phyloP scores from a whole-genome alignment of 768 basidiomycete genomes.

The Boletellus emodensis region DNA sequence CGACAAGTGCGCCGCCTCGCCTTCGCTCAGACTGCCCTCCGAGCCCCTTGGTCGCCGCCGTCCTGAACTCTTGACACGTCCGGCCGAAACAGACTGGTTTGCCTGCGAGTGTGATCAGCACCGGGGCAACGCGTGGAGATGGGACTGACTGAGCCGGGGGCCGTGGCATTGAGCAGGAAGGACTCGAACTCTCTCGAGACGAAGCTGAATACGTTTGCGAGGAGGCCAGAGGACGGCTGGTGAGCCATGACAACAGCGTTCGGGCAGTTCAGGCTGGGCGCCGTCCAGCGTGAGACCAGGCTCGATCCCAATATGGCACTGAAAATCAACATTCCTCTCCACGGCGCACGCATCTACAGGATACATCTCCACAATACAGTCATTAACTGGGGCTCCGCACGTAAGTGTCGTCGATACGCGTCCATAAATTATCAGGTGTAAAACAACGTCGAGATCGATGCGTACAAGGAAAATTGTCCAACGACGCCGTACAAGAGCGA shows the following conservation, averaged over 20 bases:
- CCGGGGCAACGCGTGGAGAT: background rate
- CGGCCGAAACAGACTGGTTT: conserved; percentile 10
- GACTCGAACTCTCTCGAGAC: conserved; percentile 68
- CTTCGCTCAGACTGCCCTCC: conserved; percentile 14
- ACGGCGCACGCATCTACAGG: conserved; percentile 3
- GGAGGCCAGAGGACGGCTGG: conserved; percentile 34
- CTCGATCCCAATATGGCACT: conserved; percentile 8
- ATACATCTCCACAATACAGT: conserved; percentile 12
- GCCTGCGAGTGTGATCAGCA: conserved; percentile 14
- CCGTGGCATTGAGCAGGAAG: conserved; percentile 63
- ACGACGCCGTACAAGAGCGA: background rate
- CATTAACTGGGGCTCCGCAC: conserved; percentile 1
- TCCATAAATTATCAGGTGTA: background rate
- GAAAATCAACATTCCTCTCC: conserved; percentile 7
- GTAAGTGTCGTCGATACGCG: conserved; percentile 4
- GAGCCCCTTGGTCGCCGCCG: conserved; percentile 6
- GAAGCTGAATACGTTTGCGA: conserved; percentile 65
- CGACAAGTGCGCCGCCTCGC: conserved; percentile 7
- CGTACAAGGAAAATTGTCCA: conserved; percentile 11
- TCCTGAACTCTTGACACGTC: conserved; percentile 7
- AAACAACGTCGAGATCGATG: conserved; percentile 8
- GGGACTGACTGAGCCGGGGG: conserved; percentile 26
- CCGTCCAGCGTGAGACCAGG: conserved; percentile 16
- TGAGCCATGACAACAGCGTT: conserved; percentile 6
- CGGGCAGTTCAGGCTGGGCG: background rate